Base-by-base conservation (phyloP, 2,329 filamentous ascomycete genomes). In the Aspergillus pseudoglaucus region DNA sequence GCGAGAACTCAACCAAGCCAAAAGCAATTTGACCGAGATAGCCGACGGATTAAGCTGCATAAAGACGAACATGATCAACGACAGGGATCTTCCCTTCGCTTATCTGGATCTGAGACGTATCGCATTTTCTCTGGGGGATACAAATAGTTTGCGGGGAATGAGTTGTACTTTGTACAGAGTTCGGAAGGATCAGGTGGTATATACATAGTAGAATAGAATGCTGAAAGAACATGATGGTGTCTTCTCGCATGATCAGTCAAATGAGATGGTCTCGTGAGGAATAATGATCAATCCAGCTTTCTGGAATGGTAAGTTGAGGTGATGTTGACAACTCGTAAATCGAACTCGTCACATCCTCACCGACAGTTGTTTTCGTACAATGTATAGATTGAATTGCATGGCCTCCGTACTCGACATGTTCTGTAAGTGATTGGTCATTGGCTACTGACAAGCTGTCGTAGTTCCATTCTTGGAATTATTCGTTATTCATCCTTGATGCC, bases 41-140 rank as follows among this genome's bases (percentile, higher is more conserved):
- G 32, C 40, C 18, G 40, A 27, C 38, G 49, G 42, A 46, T 48
- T 52, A 50, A 48, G 46, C 48, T 56, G 52, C 53, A 52, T 56
- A 45, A 47, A 44, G 23, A 38, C 33, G 33, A 35, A 35, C 44
- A 42, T 23, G 52, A 54, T 56, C 53, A 48, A 50, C 50, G 43
- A 23, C 45, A 49, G 47, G 52, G 52, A 40, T 53, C 44, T 20
- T 47, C 35, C 10, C 42, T 50, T 41, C 30, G 25, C 30, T 50
- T 33, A 39, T 42, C 33, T 43, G 17, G 42, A 35, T 35, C 15
- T 17, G 14, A 30, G 25, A 30, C 7, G 10, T 30, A 12, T 30
- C 10, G 25, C 25, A 30, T 30, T 30, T 30, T 30, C 10, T 4
- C 9, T 30, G 25, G 9, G 9, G 25, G 5, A 30, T 30, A 30